Base-by-base conservation (phyloP, 2,329 filamentous ascomycete species). In the Zymoseptoria crescenta region DNA sequence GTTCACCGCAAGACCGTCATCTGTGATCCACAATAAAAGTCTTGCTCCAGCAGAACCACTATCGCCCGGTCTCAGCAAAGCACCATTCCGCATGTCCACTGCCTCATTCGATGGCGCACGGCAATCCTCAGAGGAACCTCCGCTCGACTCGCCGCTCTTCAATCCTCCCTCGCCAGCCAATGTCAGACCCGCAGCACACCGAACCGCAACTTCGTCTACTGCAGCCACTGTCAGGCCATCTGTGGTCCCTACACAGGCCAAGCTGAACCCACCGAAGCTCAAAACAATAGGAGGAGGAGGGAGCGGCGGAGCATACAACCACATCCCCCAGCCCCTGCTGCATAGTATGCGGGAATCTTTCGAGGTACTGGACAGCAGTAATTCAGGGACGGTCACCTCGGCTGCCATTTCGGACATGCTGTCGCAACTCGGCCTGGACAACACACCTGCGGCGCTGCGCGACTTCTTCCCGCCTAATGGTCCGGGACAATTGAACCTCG, bases 311-410 rank as follows among this genome's bases (percentile, higher is more conserved):
- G 62, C 62, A 56, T 77, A 91, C 51, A 86, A 87, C 2, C 87
- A 89, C 69, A 76, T 97, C 49, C 88, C 93, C 45, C 86, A 90
- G 2, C 81, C 89, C 2, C 90, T 96, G 67, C 85, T 96, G 41
- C 85, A 92, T 69, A 89, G 90, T 67, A 83, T 99, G 75, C 85
- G 94, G 61, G 93, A 97, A 72, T 91, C 88, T 0, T 99, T 97
- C 74, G 90, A 95, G 74, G 91, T 96, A 60, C 81, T 99, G 52
- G 94, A 97, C 74, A 83, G 90, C 61, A 87, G 94, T 74, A 92
- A 91, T 69, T 91, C 94, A 69, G 92, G 93, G 19, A 79, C 83
- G 55, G 87, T 99, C 62, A 88, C 87, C 65, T 82, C 88, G 60
- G 88, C 93, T 21, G 91, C 96, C 72, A 86, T 99, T 4, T 85